phyloP scores from a whole-genome alignment of 2,329 filamentous ascomycete species.

The Colletotrichum gigasporum region DNA sequence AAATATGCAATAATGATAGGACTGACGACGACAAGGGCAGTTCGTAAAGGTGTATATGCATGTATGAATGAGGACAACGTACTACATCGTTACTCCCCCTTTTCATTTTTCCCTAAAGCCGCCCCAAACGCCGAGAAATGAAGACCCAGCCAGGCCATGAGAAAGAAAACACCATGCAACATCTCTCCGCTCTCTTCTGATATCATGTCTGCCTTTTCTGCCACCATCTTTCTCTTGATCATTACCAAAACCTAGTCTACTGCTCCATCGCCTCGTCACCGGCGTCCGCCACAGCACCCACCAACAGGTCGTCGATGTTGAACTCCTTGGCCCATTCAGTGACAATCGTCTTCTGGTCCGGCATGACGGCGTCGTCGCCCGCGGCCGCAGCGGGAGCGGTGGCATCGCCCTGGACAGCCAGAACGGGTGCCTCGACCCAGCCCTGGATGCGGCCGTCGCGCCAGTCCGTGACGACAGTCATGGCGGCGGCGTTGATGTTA shows the following conservation, averaged over 20 bases:
- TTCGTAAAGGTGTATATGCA: conserved; percentile 5
- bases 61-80: conserved; percentile 15
- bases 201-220: too few relatives aligned
- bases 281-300: conserved; percentile 39
- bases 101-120: conserved; percentile 19
- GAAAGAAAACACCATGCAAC: conserved; percentile 1
- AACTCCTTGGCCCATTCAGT: conserved; percentile 95
- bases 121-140: conserved; percentile 22
- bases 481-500: conserved; percentile 87
- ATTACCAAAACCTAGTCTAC: conserved; percentile 39
- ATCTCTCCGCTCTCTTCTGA: conserved; percentile 8
- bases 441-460: conserved; percentile 94
- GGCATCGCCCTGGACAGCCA: conserved; percentile 60
- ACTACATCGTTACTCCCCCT: neutral
- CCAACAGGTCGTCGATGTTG: conserved; percentile 92
- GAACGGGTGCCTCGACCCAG: conserved; percentile 81
- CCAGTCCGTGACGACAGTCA: conserved; percentile 96
- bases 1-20: neutral
- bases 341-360: conserved; percentile 86
- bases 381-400: conserved; percentile 40
- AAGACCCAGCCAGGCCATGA: conserved; percentile 13
- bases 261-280: conserved; percentile 62
- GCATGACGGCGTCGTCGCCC: conserved; percentile 55
- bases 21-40: neutral
- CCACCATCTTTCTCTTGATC: neutral